Percentiles rank a stretch among this genome's conserved stretches.
Conservation (phyloP, 1,284 basidiomycete genomes). For the Malassezia caprae region DNA sequence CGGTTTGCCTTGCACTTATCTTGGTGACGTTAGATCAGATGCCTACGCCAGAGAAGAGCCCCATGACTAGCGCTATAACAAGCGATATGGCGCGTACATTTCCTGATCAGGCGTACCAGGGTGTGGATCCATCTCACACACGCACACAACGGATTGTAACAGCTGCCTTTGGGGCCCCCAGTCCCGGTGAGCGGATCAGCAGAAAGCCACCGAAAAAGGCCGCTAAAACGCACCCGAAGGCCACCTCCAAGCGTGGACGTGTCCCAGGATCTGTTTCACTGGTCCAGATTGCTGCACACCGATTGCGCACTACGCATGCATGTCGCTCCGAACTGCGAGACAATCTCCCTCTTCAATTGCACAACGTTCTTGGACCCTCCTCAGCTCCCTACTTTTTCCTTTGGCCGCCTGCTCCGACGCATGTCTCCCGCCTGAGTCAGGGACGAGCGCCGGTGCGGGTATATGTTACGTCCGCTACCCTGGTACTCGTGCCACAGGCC, state of each 20-base stretch:
- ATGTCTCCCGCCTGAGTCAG: slow-evolving; percentile 11
- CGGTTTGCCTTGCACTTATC: slow-evolving; percentile 18
- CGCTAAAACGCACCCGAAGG: neutral
- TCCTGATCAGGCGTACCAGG: slow-evolving; percentile 15
- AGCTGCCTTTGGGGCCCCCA: slow-evolving; percentile 12
- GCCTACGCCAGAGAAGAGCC: slow-evolving; percentile 9
- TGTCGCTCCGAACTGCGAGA: neutral
- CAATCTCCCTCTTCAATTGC: slow-evolving; percentile 9
- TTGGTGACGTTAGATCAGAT: slow-evolving; percentile 13
- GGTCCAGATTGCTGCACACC: slow-evolving; percentile 10
- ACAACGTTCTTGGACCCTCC: neutral
- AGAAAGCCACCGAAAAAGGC: neutral
- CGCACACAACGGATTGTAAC: slow-evolving; percentile 6
- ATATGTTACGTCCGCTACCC: slow-evolving; percentile 17
- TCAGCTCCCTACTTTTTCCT: slow-evolving; percentile 19
- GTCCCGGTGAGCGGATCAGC: slow-evolving; percentile 12
- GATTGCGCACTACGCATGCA: slow-evolving; percentile 12
- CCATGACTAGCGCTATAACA: slow-evolving; percentile 17
- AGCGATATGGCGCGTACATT: slow-evolving; percentile 17
- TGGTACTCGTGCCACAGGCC: slow-evolving; percentile 21
- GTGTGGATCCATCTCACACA: slow-evolving; percentile 11
- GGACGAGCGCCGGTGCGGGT: slow-evolving; percentile 13
- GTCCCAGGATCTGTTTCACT: neutral
- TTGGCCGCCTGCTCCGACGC: slow-evolving; percentile 19
- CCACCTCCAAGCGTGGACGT: neutral